Evolutionary conservation across 306 rosid species (phyloP).

Genomic region (barrel medic (Medicago truncatula)): MtrunA17r5.0-ANR NC_053044.1:3474001-3474500

Average conservation of each 20-base stretch:
- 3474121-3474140: too few species aligned
- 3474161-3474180: too few species aligned
- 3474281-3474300: background rate
- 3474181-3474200: too few species aligned
- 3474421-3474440: slow-evolving; percentile 45
- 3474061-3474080: too few species aligned
- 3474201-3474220: too few species aligned
- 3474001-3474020: background rate
- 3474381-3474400: slow-evolving; percentile 63
- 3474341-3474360: slow-evolving; percentile 88
- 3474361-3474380: slow-evolving; percentile 71
- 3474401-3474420: slow-evolving; percentile 31
- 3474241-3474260: too few species aligned
- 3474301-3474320: slow-evolving; percentile 47
- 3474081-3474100: too few species aligned
- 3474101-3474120: too few species aligned
- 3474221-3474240: too few species aligned
- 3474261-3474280: too few species aligned
- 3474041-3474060: too few species aligned
- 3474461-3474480: slow-evolving; percentile 90
- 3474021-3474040: background rate
- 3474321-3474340: slow-evolving; percentile 84
- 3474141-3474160: too few species aligned
- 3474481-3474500: slow-evolving; percentile 86
- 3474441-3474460: slow-evolving; percentile 68